Conservation (phyloP, 169 alveolate genomes). For the Sarcocystis neurona region DNA sequence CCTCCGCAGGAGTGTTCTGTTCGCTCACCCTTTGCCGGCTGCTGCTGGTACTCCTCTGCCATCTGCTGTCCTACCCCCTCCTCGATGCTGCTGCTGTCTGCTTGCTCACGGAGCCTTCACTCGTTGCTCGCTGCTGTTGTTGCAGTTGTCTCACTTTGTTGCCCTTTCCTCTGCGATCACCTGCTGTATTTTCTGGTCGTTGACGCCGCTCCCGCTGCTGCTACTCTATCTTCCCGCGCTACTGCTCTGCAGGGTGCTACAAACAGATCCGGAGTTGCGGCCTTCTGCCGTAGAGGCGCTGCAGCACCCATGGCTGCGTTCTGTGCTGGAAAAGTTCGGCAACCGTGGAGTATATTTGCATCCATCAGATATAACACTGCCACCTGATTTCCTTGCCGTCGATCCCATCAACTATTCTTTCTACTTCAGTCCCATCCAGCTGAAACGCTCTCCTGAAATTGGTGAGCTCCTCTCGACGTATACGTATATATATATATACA, state of each 20-base stretch:
- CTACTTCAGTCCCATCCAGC: background rate
- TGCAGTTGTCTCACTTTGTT: background rate
- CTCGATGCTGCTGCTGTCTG: background rate
- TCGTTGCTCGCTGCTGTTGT: background rate
- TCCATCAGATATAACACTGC: background rate
- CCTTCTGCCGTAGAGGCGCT: slow-evolving; percentile 18
- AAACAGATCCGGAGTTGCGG: background rate
- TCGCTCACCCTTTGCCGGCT: background rate
- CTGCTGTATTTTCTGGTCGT: background rate
- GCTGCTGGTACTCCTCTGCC: background rate
- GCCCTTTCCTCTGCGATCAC: too few relatives aligned
- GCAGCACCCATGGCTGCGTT: slow-evolving; percentile 32
- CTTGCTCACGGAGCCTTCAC: background rate
- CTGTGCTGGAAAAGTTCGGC: background rate
- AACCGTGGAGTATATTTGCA: background rate
- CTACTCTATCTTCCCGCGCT: background rate
- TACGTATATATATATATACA: background rate
- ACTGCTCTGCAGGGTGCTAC: background rate
- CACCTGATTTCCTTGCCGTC: background rate
- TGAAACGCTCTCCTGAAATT: background rate
- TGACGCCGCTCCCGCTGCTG: background rate
- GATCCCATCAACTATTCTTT: background rate
- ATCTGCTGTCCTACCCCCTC: background rate
- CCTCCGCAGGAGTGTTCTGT: too few relatives aligned
- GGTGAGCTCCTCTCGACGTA: background rate